A percentile compares a stretch with the other conserved stretches of the same genome.
phyloP scores from a whole-genome alignment of 1,284 basidiomycete genomes.

The Boletus mariae region DNA sequence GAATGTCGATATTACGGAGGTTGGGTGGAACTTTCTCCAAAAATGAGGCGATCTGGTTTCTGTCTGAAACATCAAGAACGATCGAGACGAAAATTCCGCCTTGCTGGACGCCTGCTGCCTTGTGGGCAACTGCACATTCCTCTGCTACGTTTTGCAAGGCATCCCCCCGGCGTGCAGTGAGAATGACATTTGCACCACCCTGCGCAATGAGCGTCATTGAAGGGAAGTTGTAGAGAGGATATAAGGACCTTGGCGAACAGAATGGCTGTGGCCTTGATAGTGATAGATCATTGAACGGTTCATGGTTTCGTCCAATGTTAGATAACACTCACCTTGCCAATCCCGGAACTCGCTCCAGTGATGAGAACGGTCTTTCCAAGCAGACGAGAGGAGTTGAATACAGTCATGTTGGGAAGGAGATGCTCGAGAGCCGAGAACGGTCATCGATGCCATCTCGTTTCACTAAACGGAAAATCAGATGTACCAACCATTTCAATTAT shows the following conservation, averaged over 20 bases:
- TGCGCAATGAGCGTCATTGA: slow-evolving; percentile 27
- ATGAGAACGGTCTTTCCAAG: slow-evolving; percentile 83
- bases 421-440: neutral
- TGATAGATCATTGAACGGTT: slow-evolving; percentile 1
- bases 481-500: too few relatives aligned
- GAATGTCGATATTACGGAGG: slow-evolving; percentile 67
- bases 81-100: slow-evolving; percentile 70
- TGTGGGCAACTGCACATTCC: slow-evolving; percentile 66
- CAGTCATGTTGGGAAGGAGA: slow-evolving; percentile 48
- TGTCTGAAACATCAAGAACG: slow-evolving; percentile 74
- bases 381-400: slow-evolving; percentile 76
- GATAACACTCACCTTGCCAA: slow-evolving; percentile 57
- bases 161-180: slow-evolving; percentile 67
- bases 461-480: too few relatives aligned
- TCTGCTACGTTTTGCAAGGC: slow-evolving; percentile 61
- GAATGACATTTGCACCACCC: slow-evolving; percentile 77
- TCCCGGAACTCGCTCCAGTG: slow-evolving; percentile 83
- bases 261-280: slow-evolving; percentile 69
- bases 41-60: slow-evolving; percentile 59
- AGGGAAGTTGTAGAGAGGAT: neutral
- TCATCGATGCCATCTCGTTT: too few relatives aligned
- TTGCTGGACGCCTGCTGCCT: slow-evolving; percentile 64
- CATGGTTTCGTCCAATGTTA: neutral
- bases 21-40: slow-evolving; percentile 67
- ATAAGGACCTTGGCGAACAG: slow-evolving; percentile 73